A percentile compares a stretch with the other conserved stretches of the same genome.
Conservation (phyloP, 106 monocot species). For the Dioscorea zingiberensis region DNA sequence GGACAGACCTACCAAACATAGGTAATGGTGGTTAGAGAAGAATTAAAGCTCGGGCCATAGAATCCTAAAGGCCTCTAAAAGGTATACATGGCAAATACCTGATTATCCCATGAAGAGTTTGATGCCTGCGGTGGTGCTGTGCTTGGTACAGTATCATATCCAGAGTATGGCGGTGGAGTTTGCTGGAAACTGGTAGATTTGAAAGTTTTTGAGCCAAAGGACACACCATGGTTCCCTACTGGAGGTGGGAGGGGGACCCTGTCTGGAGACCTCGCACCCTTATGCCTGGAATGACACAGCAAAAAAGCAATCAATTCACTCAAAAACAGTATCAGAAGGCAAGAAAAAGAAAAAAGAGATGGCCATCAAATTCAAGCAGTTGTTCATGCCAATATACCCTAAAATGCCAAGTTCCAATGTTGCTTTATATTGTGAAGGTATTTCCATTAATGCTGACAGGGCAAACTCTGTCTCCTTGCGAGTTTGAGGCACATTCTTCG, state of each 20-base stretch:
- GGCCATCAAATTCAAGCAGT: background rate
- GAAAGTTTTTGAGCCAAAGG: conserved; percentile 25
- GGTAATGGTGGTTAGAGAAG: background rate
- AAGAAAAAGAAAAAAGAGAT: background rate
- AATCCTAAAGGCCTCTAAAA: background rate
- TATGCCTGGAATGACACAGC: conserved; percentile 18
- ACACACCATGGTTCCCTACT: conserved; percentile 18
- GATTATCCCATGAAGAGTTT: conserved; percentile 26
- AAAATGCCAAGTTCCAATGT: conserved; percentile 72
- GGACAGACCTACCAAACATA: conserved; percentile 60
- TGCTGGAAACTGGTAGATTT: conserved; percentile 26
- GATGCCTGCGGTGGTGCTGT: conserved; percentile 23
- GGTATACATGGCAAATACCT: conserved; percentile 3
- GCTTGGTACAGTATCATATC: conserved; percentile 23
- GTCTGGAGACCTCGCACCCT: conserved; percentile 47
- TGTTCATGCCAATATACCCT: conserved; percentile 43
- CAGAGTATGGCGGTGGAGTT: conserved; percentile 27
- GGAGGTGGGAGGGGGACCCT: conserved; percentile 76
- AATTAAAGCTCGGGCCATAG: background rate
- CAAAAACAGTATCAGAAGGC: background rate
- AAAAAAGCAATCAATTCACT: background rate
- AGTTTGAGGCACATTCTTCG: conserved; percentile 47
- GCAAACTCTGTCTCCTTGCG: conserved; percentile 89
- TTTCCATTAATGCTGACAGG: conserved; percentile 86
- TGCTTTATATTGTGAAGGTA: conserved; percentile 88